Conservation (phyloP, 371 early-diverging fungal species). For the Mucor mucedo region DNA sequence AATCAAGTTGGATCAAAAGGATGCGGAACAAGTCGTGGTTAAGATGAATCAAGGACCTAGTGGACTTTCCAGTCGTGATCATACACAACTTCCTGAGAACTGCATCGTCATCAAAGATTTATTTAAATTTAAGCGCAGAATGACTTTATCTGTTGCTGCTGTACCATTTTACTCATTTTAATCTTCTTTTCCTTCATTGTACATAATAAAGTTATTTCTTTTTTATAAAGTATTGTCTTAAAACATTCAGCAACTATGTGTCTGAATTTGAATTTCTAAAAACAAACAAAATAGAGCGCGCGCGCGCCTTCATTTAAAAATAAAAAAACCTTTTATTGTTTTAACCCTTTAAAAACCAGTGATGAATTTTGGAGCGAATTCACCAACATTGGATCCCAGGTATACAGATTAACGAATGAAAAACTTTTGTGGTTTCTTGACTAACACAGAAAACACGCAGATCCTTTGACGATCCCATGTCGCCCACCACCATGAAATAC, state of each 20-base stretch:
- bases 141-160: constrained; percentile 63
- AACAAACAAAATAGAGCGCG: too few species aligned
- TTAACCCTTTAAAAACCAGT: too few species aligned
- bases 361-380: background rate
- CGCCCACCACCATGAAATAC: background rate
- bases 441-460: background rate
- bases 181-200: too few species aligned
- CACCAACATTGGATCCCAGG: background rate
- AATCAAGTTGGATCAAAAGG: constrained; percentile 21
- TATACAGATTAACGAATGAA: background rate
- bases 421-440: background rate
- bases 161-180: constrained; percentile 45
- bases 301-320: too few species aligned
- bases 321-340: too few species aligned
- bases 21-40: constrained; percentile 16
- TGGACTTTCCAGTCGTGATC: constrained; percentile 29
- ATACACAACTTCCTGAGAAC: constrained; percentile 42
- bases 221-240: too few species aligned
- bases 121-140: constrained; percentile 61
- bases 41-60: constrained; percentile 32
- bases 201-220: too few species aligned
- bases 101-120: constrained; percentile 54
- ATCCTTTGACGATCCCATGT: constrained; percentile 8
- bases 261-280: too few species aligned
- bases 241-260: too few species aligned